Base-by-base conservation (phyloP, 202 grass and related monocot species). In the Setaria viridis region DNA sequence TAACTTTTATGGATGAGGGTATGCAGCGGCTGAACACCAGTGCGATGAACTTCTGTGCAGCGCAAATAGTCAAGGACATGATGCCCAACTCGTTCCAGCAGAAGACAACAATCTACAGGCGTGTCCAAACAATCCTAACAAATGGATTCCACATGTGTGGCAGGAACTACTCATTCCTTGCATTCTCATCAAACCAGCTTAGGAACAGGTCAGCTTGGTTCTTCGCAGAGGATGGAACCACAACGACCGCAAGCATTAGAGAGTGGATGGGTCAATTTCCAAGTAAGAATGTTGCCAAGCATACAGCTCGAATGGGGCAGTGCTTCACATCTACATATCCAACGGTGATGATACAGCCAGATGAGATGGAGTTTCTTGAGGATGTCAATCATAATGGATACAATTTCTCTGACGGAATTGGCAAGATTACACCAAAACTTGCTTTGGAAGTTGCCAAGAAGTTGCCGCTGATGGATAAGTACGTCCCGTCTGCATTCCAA, bases 241-340 rank as follows among this genome's bases (percentile, higher is more conserved):
- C 78, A 35, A 92, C 80, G 0, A 85, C 84, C 2, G 8, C 45
- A 15, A 43, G 67, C 70, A 93, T 98, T 6, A 89, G 43, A 39
- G 86, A 73, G 41, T 98, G 95, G 95, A 98, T 98, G 95, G 95
- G 93, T 17, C 84, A 65, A 19, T 98, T 95, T 60, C 72, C 72
- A 50, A 93, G 86, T 35, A 86, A 76, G 67, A 97, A 92, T 57
- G 84, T 95, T 1, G 95, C 95, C 5, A 98, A 93, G 83, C 91
- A 92, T 9, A 67, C 89, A 2, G 89, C 93, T 69, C 78, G 95
- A 47, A 98, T 98, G 95, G 95, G 95, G 8, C 95, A 86, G 62
- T 95, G 93, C 68, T 98, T 98, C 83, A 95, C 95, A 29, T 95
- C 95, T 10, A 92, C 95, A 2, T 98, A 88, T 71, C 91, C 95